Base-by-base conservation (phyloP, 2,329 filamentous ascomycete species). In the Trichoderma sp. region DNA sequence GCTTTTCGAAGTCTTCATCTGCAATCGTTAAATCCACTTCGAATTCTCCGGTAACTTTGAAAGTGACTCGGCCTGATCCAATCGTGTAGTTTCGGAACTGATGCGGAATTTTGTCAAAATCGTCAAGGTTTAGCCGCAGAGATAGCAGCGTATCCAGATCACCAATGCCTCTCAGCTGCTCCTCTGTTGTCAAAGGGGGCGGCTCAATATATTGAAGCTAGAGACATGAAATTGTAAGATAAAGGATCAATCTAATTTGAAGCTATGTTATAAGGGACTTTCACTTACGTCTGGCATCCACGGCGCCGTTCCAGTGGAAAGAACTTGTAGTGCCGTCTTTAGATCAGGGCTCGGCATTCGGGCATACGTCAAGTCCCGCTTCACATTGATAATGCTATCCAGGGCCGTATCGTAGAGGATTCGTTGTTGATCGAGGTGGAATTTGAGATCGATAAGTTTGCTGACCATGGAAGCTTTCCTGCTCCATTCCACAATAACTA, bases 1-100 rank as follows among this genome's bases (percentile, higher is more conserved):
- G 95, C 69, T 92, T 92, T 36, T 90, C 86, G 21, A 91, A 89
- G 75, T 96, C 92, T 78, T 98, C 95, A 76, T 95, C 92, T 21
- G 93, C 93, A 74, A 98, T 92, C 1, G 94, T 95, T 66, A 99
- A 87, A 79, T 98, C 96, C 24, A 98, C 89, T 80, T 98, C 95
- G 77, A 98, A 98, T 80, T 98, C 95, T 68, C 89, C 89, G 3
- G 89, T 84, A 1, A 98, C 92, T 61, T 85, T 88, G 80, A 99
- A 99, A 0, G 94, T 98, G 7, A 93, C 95, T 63, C 95, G 90
- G n/a, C 97, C 96, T 66, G 93, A 92, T 67, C 88, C 87, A 73
- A 99, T 92, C 6, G 86, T 87, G 82, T 94, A 98, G 73, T 92
- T 87, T 76, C 87, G 88, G 79, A 98, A 93, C 69, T 92, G 87